Percentiles rank a stretch among this genome's conserved stretches.
Evolutionary conservation across 371 early-diverging fungal species (phyloP).

Genomic region (Mortierella sp.): DNA sequence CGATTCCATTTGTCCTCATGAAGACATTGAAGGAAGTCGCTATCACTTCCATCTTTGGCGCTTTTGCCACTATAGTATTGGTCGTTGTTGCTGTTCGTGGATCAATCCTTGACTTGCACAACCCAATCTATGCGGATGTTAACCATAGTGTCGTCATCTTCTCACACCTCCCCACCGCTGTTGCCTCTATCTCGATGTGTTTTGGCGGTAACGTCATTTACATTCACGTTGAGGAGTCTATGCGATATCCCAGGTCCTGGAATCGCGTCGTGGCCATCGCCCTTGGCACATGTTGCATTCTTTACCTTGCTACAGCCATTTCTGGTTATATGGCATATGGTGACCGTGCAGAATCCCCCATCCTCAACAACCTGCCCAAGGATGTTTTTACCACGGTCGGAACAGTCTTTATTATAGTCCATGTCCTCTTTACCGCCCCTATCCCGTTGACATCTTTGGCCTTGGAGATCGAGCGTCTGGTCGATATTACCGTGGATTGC

Average conservation of each 20-base stretch:
- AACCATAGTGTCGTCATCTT: conserved; percentile 63
- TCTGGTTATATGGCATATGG: conserved; percentile 89
- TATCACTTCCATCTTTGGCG: conserved; percentile 71
- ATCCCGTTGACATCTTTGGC: conserved; percentile 82
- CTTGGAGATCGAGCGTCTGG: conserved; percentile 73
- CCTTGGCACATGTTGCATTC: conserved; percentile 75
- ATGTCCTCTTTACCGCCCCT: conserved; percentile 84
- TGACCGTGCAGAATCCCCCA: conserved; percentile 70
- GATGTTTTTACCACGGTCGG: conserved; percentile 73
- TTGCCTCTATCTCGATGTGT: conserved; percentile 77
- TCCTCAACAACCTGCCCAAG: conserved; percentile 77
- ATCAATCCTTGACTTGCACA: conserved; percentile 45
- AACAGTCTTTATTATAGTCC: conserved; percentile 80
- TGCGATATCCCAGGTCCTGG: conserved; percentile 77
- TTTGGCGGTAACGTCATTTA: conserved; percentile 87
- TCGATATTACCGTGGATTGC: conserved; percentile 65
- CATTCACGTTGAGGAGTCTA: conserved; percentile 58
- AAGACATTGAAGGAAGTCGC: conserved; percentile 72
- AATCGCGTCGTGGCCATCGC: conserved; percentile 78
- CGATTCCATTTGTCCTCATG: conserved; percentile 66
- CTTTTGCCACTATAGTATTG: conserved; percentile 64
- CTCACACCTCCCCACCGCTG: conserved; percentile 66
- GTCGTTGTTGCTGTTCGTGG: conserved; percentile 57
- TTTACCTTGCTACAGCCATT: conserved; percentile 82
- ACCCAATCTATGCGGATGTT: conserved; percentile 46